Percentiles rank a stretch among this genome's conserved stretches.
phyloP scores from a whole-genome alignment of 768 basidiomycete genomes.

The Russula vinacea region DNA sequence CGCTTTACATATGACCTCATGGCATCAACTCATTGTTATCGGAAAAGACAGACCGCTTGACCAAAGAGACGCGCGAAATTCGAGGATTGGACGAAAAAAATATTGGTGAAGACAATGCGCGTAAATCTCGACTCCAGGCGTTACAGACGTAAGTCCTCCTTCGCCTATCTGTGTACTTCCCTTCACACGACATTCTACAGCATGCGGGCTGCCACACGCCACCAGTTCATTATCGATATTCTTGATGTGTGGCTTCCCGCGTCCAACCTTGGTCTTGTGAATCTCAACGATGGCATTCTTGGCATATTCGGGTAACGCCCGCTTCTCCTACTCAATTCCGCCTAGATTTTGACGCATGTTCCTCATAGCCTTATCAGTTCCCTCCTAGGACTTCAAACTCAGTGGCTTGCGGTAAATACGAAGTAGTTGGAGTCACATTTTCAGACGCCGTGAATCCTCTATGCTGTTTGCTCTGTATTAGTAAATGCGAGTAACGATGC shows the following conservation, averaged over 20 bases:
- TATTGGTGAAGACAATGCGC: conserved; percentile 57
- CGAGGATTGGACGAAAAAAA: conserved; percentile 62
- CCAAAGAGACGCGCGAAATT: conserved; percentile 56
- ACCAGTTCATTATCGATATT: conserved; percentile 80
- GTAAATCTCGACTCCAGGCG: conserved; percentile 60
- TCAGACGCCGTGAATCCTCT: not conserved
- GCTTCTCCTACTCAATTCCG: conserved; percentile 24
- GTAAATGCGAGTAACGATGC: not conserved
- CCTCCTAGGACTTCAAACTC: conserved; percentile 27
- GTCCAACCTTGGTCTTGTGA: conserved; percentile 68
- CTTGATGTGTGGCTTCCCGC: conserved; percentile 91
- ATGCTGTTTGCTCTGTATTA: not conserved
- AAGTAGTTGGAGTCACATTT: conserved; percentile 9
- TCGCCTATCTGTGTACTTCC: not conserved
- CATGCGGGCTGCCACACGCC: conserved; percentile 60
- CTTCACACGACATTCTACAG: conserved; percentile 37
- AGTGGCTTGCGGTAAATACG: conserved; percentile 26
- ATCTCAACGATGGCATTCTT: conserved; percentile 78
- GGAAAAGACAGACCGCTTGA: conserved; percentile 55
- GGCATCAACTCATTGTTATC: not conserved
- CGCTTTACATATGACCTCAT: not conserved
- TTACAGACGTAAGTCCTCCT: conserved; percentile 49
- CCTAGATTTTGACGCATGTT: conserved; percentile 10
- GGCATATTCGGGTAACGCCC: conserved; percentile 77
- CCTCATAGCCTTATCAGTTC: conserved; percentile 53